Base-by-base conservation (phyloP, 352 stramenopile genomes). In the Globisporangium carolinianum region DNA sequence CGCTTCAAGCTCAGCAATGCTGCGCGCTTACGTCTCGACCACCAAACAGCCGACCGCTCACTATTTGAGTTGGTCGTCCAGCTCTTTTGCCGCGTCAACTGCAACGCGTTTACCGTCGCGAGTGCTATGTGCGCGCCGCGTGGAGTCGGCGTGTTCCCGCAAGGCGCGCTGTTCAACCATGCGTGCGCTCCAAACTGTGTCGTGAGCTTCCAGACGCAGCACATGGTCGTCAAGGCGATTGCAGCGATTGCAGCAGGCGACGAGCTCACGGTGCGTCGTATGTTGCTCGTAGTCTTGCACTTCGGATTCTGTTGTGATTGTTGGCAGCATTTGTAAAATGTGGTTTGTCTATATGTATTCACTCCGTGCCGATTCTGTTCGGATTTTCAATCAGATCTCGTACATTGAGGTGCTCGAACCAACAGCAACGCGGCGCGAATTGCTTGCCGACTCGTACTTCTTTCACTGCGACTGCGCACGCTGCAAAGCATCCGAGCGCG, bases 21-120 rank as follows among this genome's bases (percentile, higher is more conserved):
- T 12, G 15, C 5, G 41, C 42, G 41, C 41, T 1, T 14, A 12
- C 41, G 41, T 3, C 8, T 46, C 1, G 1, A 12, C 9, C 41
- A 45, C 2, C 39, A 38, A 15, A 42, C 24, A 61, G 4, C 14
- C 51, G 32, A 58, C 42, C 15, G 69, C 77, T 15, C 60, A 17
- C 55, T 85, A n/a, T 47, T 74, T 45, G 51, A 37, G 6, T 57
- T 67, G 17, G 67, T 88, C 52, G 38, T 83, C 51, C 50, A 72
- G 55, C 67, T 91, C 46, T 89, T 93, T 52, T 75, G 72, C 50
- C 78, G 72, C 24, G 64, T 93, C 60, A 87, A 89, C 55, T 93
- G 83, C 73, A 93, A 93, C 55, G 83, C 76, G 6, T 93, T 93
- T 57, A 86, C 83, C 5, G 58, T 93, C 8, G 75, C 67, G 24